Percentiles rank a stretch among this genome's conserved stretches.
Evolutionary conservation across 805 yeast genomes (phyloP).

Genomic region (Kuraishia hungarica): DNA sequence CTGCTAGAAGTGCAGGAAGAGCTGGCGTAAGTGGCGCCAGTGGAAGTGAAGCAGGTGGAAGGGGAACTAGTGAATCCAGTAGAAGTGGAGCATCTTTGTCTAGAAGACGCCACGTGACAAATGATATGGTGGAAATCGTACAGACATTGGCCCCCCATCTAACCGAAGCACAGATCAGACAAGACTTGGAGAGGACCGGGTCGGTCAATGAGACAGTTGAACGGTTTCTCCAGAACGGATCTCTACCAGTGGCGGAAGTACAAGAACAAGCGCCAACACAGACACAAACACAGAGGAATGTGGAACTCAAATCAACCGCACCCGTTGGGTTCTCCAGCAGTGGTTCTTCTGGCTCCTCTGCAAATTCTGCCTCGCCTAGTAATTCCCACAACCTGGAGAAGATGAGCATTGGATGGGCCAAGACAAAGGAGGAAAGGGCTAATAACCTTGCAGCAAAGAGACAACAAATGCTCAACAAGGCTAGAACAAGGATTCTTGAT

Average conservation of each 20-base stretch:
- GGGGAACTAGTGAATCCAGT: neutral
- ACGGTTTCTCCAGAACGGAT: slow-evolving; percentile 51
- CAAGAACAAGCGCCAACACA: slow-evolving; percentile 14
- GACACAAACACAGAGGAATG: slow-evolving; percentile 16
- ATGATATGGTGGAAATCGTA: slow-evolving; percentile 78
- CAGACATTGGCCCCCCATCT: slow-evolving; percentile 73
- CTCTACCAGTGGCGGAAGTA: slow-evolving; percentile 49
- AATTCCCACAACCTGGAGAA: neutral
- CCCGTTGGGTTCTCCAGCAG: too few species aligned
- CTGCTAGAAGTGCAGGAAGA: neutral
- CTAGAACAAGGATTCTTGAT: slow-evolving; percentile 38
- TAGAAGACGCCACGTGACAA: slow-evolving; percentile 38
- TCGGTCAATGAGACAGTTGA: slow-evolving; percentile 78
- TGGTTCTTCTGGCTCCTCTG: slow-evolving; percentile 8
- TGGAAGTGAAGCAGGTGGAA: slow-evolving; percentile 5
- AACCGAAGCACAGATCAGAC: slow-evolving; percentile 59
- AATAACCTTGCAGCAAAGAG: slow-evolving; percentile 37
- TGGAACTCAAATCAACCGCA: too few species aligned
- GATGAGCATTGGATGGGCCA: slow-evolving; percentile 29
- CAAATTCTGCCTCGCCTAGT: slow-evolving; percentile 9
- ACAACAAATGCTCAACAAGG: slow-evolving; percentile 50
- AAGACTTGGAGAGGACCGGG: slow-evolving; percentile 56
- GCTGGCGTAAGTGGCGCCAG: neutral
- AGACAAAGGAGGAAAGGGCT: slow-evolving; percentile 32
- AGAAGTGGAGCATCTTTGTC: slow-evolving; percentile 6